Evolutionary conservation across 2,329 filamentous ascomycete genomes (phyloP), one percentile per base, ranked within the genome.

Genomic region (Monosporascus ibericus): DNA sequence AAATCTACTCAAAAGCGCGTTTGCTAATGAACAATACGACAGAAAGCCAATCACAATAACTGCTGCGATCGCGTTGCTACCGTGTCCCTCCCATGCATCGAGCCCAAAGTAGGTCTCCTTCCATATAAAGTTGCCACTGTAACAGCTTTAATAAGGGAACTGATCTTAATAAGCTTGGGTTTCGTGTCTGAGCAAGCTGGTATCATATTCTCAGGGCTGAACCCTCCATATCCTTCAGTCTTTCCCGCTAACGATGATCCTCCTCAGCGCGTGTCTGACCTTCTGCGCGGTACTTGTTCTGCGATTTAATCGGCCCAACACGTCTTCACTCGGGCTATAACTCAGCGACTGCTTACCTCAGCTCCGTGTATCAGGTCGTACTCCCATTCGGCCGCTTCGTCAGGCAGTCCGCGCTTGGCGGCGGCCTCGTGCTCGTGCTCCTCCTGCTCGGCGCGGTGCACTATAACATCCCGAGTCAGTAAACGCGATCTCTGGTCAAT

Each of bases 381-480:
- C 48, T 66, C 64, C 34, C 63, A 63, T 52, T 64, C 59, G 25
- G 60, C 62, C 7, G 62, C 63, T 30, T 55, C 50, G 49, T 66
- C 62, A 7, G 64, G 48, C 8, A 66, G 50, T 2, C 64, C 64
- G n/a, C 63, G 62, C 52, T 60, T 63, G 46, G 50, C 30, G 18
- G 62, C 62, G 6, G 64, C 63, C 50, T 65, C 62, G 38, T 65
- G 56, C 56, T 66, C 64, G 48, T 65, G 63, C 42, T 66, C 63
- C 50, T 66, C 64, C 49, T 65, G 62, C 48, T 66, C 64, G 48
- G 62, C 64, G 53, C 64, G 64, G 44, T 65, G 64, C n/a, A 66
- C 25, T 27, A 27, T 7, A 27, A 27, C 25, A 27, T 27, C 25
- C 25, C 2, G 25, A 27, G 25, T 27, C 25, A 27, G 6, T 8